phyloP scores from a whole-genome alignment of 2,329 filamentous ascomycete genomes.

The Colletotrichum coccodes region DNA sequence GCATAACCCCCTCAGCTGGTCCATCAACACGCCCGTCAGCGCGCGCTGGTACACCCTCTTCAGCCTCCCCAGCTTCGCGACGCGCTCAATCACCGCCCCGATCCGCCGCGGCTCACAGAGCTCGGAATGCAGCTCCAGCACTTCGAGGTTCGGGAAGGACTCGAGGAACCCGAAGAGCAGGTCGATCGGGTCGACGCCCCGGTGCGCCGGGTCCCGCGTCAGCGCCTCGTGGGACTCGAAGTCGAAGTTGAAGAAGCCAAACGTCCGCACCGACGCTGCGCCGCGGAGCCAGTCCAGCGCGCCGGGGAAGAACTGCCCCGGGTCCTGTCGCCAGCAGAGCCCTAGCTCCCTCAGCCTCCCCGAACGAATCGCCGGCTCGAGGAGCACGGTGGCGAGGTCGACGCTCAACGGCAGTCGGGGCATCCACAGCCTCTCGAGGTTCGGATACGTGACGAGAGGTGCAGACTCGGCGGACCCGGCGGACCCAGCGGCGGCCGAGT shows the following conservation, averaged over 20 bases:
- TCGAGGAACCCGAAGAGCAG: conserved; percentile 32
- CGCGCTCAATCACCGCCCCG: conserved; percentile 14
- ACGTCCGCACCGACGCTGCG: conserved; percentile 42
- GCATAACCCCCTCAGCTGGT: conserved; percentile 21
- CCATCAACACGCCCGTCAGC: conserved; percentile 27
- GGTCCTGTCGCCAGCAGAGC: conserved; percentile 33
- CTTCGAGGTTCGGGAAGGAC: conserved; percentile 34
- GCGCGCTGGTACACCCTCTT: conserved; percentile 23
- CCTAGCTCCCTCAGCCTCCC: conserved; percentile 45
- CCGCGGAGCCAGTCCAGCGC: conserved; percentile 49
- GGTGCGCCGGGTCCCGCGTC: conserved; percentile 22
- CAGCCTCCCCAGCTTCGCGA: conserved; percentile 4
- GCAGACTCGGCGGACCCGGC: neutral
- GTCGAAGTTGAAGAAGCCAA: conserved; percentile 48
- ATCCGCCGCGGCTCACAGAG: conserved; percentile 2
- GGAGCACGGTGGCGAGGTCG: conserved; percentile 26
- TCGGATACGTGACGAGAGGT: conserved; percentile 25
- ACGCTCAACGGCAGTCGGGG: conserved; percentile 28
- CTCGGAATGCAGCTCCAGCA: conserved; percentile 30
- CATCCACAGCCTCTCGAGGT: conserved; percentile 34
- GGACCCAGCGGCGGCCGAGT: conserved; percentile 6
- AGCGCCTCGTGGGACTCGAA: conserved; percentile 39
- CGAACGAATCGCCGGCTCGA: conserved; percentile 39
- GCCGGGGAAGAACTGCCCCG: conserved; percentile 40
- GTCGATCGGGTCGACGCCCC: conserved; percentile 9